Base-by-base conservation (phyloP, 352 stramenopile species). In the Pythium apleroticum region DNA sequence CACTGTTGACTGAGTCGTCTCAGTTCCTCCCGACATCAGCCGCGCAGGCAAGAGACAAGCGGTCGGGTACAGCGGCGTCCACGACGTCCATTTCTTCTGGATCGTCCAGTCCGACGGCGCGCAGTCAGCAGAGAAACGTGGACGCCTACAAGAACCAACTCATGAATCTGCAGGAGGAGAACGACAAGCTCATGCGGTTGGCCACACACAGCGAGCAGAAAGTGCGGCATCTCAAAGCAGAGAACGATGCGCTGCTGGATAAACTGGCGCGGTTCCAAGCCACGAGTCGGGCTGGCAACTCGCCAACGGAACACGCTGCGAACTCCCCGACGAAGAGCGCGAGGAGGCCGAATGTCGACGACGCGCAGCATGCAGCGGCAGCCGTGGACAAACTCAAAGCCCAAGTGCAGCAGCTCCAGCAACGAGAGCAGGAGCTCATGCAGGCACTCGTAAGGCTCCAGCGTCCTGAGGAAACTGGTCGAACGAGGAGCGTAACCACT, bases 391-490 rank as follows among this genome's bases (percentile, higher is more conserved):
- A 86, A 41, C 69, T 90, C 28, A 78, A 73, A 27, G 53, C 78
- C 17, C 84, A 90, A 28, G 75, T 93, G 14, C 65, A 84, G 68
- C 84, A 91, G 19, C 69, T 93, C 22, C 82, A 89, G 59, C 72
- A 84, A 57, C 82, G 80, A n/a, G 84, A 93, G 49, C 80, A 93
- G 57, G 84, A 93, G 58, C 80, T 93, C 31, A 91, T 93, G 84
- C 80, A 89, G 54, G 84, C 84, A 39, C 75, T 91, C 68, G 84
- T 90, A 62, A 41, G 77, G 82, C 4, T 19, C 2, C n/a, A 46
- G 9, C 19, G 30, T 41, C 22, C n/a, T 22, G 17, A 8, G 3
- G 41, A 39, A 30, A 25, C 30, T 46, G 12, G 4, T n/a, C 22
- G 27, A n/a, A n/a, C n/a, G 17, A 1, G 43, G 6, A 19, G 11